Base-by-base conservation (phyloP, 1,284 basidiomycete genomes). In the Xanthoconium separans region DNA sequence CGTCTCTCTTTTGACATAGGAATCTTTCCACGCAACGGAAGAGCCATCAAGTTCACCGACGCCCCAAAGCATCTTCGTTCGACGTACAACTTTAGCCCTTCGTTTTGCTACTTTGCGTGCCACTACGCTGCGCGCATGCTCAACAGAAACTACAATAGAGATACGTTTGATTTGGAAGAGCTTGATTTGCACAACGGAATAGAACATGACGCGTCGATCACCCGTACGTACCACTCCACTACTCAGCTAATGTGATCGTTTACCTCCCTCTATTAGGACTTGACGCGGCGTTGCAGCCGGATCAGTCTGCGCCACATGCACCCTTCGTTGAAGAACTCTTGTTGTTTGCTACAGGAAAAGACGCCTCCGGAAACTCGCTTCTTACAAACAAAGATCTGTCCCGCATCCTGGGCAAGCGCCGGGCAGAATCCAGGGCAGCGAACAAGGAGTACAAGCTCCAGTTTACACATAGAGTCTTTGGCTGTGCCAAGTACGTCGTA, bases 161-260 rank as follows among this genome's bases (percentile, higher is more conserved):
- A 83, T 56, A 80, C 71, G 1, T 81, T 88, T 59, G 79, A 89
- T 63, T 74, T 91, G 16, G 69, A 72, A 9, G 87, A 90, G 50
- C 69, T 91, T n/a, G 76, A 77, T 64, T 67, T 85, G 29, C 89
- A 90, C 62, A 89, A 89, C 60, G 83, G 83, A 22, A 90, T 91
- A 55, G 88, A 91, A 62, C 88, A 91, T 60, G 87, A 91, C 61
- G 87, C 76, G 1, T 89, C 87, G 2, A 72, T 91, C 31, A 78
- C 78, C 31, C 78, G 87, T 62, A 27, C 3, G 64, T 46, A 12
- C 11, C 20, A 10, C 6, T 16, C 10, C 1, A 16, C n/a, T 39
- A 5, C 16, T 27, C 16, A 13, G 9, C 11, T 29, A 8, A 31
- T 15, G 16, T 10, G 27, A 31, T 24, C 29, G 6, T 33, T 50